Conservation (phyloP, 108 stramenopile species). For the Pseudonitzschia delicatissima region DNA sequence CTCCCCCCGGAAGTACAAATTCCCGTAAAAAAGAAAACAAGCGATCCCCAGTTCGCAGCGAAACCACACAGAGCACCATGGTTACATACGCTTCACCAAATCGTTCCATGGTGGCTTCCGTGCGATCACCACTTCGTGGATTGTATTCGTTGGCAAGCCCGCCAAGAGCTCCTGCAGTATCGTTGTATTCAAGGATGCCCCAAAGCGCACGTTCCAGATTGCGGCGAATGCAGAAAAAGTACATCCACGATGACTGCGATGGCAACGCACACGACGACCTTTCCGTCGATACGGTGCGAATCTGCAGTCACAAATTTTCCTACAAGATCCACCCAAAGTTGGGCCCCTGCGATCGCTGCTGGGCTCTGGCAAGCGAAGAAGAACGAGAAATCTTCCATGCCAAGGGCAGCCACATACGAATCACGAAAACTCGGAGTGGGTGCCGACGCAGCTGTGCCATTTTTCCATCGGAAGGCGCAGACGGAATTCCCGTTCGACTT, state of each 20-base stretch:
- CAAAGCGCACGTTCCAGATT: neutral
- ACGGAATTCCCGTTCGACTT: slow-evolving; percentile 20
- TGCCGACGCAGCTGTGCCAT: slow-evolving; percentile 19
- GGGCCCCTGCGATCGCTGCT: slow-evolving; percentile 32
- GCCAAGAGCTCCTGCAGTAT: neutral
- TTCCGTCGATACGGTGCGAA: neutral
- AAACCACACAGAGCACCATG: neutral
- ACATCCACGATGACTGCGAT: too few relatives aligned
- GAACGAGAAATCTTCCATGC: slow-evolving; percentile 14
- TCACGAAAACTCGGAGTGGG: slow-evolving; percentile 25
- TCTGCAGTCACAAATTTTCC: slow-evolving; percentile 12
- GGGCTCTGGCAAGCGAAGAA: slow-evolving; percentile 13
- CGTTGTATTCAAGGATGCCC: slow-evolving; percentile 5
- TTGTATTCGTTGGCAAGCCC: slow-evolving; percentile 9
- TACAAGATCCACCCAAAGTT: slow-evolving; percentile 15
- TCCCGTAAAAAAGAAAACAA: neutral
- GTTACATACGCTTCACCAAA: neutral
- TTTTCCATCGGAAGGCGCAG: slow-evolving; percentile 19
- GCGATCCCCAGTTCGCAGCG: neutral
- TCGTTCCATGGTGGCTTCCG: neutral
- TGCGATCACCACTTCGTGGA: neutral
- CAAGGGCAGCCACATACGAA: slow-evolving; percentile 24
- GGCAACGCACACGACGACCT: neutral
- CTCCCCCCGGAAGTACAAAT: neutral
- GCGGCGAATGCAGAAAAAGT: neutral